Percentiles rank a stretch among this genome's conserved stretches.
phyloP scores from a whole-genome alignment of 495 filamentous ascomycete genomes.

The Penicillium robsamsonii region DNA sequence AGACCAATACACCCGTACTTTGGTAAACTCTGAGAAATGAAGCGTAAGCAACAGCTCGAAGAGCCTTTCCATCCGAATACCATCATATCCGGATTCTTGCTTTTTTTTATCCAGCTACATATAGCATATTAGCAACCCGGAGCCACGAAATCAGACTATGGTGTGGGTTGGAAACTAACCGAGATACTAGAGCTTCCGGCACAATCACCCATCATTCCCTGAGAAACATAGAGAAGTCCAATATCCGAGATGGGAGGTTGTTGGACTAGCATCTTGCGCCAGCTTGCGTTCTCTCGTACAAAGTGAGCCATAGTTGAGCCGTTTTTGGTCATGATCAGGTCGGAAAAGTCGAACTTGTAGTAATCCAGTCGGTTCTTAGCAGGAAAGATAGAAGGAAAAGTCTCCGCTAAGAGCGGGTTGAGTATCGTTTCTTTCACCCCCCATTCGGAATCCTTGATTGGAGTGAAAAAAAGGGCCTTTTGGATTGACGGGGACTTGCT shows the following conservation, averaged over 20 bases:
- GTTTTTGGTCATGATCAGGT: not conserved
- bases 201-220: not conserved
- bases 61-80: slow-evolving; percentile 18
- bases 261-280: slow-evolving; percentile 16
- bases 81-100: slow-evolving; percentile 5
- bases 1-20: slow-evolving; percentile 6
- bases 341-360: not conserved
- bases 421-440: not conserved
- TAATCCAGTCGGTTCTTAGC: not conserved
- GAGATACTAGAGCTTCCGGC: not conserved
- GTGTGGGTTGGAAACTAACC: slow-evolving; percentile 1
- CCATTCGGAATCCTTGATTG: slow-evolving; percentile 10
- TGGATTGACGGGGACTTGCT: slow-evolving; percentile 11
- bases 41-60: slow-evolving; percentile 9
- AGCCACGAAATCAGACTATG: not conserved
- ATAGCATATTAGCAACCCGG: not conserved
- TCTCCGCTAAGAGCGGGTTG: slow-evolving; percentile 9
- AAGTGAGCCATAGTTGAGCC: not conserved
- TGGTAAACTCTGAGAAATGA: not conserved
- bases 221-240: slow-evolving; percentile 1
- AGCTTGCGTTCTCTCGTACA: slow-evolving; percentile 2
- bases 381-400: slow-evolving; percentile 12
- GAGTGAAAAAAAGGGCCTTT: slow-evolving; percentile 17
- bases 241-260: slow-evolving; percentile 8
- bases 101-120: slow-evolving; percentile 1